Base-by-base conservation (phyloP, 2,329 filamentous ascomycete genomes). In the Falciphora oryzae region DNA sequence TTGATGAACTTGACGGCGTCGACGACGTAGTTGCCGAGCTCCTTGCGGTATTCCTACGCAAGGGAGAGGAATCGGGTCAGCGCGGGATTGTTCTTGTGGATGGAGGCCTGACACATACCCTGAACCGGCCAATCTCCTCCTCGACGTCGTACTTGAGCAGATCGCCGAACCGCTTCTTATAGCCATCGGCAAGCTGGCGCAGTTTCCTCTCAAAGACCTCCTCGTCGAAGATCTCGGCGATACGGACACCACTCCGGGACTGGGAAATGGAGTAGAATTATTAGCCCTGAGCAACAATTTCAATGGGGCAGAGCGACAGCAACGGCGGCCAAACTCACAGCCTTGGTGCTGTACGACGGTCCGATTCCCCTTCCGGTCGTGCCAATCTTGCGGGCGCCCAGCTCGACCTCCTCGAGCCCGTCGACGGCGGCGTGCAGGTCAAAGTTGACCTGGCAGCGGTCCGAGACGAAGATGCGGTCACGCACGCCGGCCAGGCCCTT, bases 391-490 rank as follows among this genome's bases (percentile, higher is more conserved):
- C 67, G 35, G 11, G 61, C 73, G 31, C 81, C 79, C 32, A 85
- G 75, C 70, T 83, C 80, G 16, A 72, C 71, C 74, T 88, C 86
- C 74, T 91, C 88, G 11, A 91, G 80, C 4, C 89, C 89, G 70
- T 92, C 90, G 18, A 90, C 87, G 66, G 85, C 78, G 65, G 84
- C 81, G 74, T 90, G 88, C 50, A 91, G 76, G 71, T 89, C 84
- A 66, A 90, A 82, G 71, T 87, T 81, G 65, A 90, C 79, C 71
- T 89, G 85, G 68, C 82, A 83, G 62, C 87, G 79, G 73, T 89
- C 86, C 66, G 81, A 85, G 72, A 91, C 83, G 71, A 85, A 83
- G 69, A 91, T 85, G 68, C 81, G 77, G 59, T 81, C 77, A 67
- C 73, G 72, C 27, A 79, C 75, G 61, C 69, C 68, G 61, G 66